Evolutionary conservation across 2,329 filamentous ascomycete species (phyloP).

Genomic region (Sarocladiaceae sp.): DNA sequence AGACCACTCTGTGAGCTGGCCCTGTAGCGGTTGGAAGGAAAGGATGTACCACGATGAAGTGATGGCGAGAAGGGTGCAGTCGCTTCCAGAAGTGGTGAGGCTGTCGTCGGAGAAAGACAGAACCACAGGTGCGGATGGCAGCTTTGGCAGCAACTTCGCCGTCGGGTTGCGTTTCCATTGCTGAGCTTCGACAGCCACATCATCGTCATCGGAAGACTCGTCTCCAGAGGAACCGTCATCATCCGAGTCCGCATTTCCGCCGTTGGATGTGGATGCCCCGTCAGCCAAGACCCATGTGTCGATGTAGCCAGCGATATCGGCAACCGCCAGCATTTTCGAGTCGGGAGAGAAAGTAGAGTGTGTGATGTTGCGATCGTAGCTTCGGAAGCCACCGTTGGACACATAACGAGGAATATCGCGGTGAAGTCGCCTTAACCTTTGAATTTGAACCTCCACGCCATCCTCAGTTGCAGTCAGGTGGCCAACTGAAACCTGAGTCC

Average conservation of each 20-base stretch:
- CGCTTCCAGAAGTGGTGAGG: slow-evolving; percentile 26
- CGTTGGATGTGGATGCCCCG: slow-evolving; percentile 19
- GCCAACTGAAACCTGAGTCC: slow-evolving; percentile 51
- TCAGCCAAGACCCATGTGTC: slow-evolving; percentile 76
- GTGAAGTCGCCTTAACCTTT: slow-evolving; percentile 48
- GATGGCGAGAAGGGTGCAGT: slow-evolving; percentile 49
- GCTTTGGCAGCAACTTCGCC: slow-evolving; percentile 63
- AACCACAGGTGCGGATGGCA: slow-evolving; percentile 60
- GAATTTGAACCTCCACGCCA: slow-evolving; percentile 24
- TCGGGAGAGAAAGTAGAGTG: slow-evolving; percentile 76
- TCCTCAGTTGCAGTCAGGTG: slow-evolving; percentile 18
- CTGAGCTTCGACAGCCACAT: slow-evolving; percentile 34
- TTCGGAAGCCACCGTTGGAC: slow-evolving; percentile 63
- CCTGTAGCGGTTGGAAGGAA: slow-evolving; percentile 74
- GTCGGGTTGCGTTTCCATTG: slow-evolving; percentile 74
- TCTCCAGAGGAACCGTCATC: slow-evolving; percentile 29
- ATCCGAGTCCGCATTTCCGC: slow-evolving; percentile 26
- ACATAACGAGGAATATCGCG: slow-evolving; percentile 51
- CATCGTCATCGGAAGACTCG: slow-evolving; percentile 39
- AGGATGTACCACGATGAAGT: slow-evolving; percentile 62
- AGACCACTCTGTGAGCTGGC: slow-evolving; percentile 80
- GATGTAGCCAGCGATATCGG: slow-evolving; percentile 79
- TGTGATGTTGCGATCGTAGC: slow-evolving; percentile 72
- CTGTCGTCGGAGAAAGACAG: slow-evolving; percentile 61
- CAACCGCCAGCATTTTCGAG: slow-evolving; percentile 71